Base-by-base conservation (phyloP, 1,284 basidiomycete species). In the Dichomitus squalens region DNA sequence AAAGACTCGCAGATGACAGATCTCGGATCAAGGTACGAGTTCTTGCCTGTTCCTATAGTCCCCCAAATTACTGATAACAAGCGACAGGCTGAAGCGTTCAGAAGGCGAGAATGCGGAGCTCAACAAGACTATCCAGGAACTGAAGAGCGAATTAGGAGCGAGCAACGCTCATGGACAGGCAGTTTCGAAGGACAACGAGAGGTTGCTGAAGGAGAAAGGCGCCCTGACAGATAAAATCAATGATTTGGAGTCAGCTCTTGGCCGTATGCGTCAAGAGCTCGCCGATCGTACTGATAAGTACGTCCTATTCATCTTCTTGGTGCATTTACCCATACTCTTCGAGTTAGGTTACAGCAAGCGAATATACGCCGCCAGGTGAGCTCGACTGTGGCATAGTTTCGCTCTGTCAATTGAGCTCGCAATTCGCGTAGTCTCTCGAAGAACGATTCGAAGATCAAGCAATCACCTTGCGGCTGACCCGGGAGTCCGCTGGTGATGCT, bases 391-490 rank as follows among this genome's bases (percentile, higher is more conserved):
- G 7, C n/a, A 33, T 11, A 20, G 16, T 48, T 23, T 73, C 53
- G 63, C 64, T 31, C 64, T 70, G 64, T 73, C 70, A 57, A 4
- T 62, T n/a, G 7, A 49, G 16, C 23, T 35, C 7, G 5, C 27
- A 16, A n/a, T 23, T 20, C 12, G 12, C 21, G 0, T 62, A 85
- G 80, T 70, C 76, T 23, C 71, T 87, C 7, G 83, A 86, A 66
- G 84, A 87, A 55, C 76, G 83, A n/a, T 82, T 82, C 54, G 84
- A 86, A 16, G 79, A 84, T 16, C 84, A 86, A 61, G 68, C 76
- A 0, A 70, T 82, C 11, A 80, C 80, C 7, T 66, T 84, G 44
- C 73, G 76, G 35, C 67, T 84, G 18, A 76, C 80, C 16, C 83
- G 83, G 63, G 83, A 86, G 57, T 74, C 79, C 18, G 71, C 76